Percentiles rank a stretch among this genome's conserved stretches.
phyloP scores from a whole-genome alignment of 129 eudicot species.

The carrot (Daucus carota) region DH1_v3.0 NC_030382.2:45999001-45999500 shows the following conservation, averaged over 20 bases:
- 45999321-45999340: background rate
- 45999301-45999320: background rate
- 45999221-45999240: constrained; percentile 50
- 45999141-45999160: constrained; percentile 77
- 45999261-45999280: background rate
- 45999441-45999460: background rate
- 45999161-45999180: constrained; percentile 62
- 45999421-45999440: background rate
- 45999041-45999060: constrained; percentile 99
- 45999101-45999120: constrained; percentile 87
- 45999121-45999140: constrained; percentile 91
- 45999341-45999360: background rate
- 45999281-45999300: background rate
- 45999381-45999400: background rate
- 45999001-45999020: background rate
- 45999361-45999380: background rate
- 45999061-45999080: constrained; percentile 91
- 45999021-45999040: constrained; percentile 32
- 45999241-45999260: background rate
- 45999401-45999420: background rate
- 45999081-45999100: constrained; percentile 92
- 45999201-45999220: constrained; percentile 92
- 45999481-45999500: background rate
- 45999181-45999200: constrained; percentile 84
- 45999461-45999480: background rate